Base-by-base conservation (phyloP, 495 filamentous ascomycete genomes). In the Echria macrotheca region DNA sequence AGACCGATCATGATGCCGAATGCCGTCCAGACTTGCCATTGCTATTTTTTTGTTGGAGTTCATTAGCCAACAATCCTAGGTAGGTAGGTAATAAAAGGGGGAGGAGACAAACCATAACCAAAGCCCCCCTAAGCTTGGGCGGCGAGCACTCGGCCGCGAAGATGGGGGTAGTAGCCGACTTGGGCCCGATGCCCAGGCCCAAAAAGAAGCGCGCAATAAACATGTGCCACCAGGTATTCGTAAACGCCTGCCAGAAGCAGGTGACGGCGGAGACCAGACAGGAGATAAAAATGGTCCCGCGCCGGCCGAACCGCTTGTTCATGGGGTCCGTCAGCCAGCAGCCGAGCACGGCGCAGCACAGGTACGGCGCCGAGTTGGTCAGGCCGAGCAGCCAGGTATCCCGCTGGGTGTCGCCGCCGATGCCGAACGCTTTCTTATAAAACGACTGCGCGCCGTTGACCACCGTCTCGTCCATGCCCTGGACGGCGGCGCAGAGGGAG, bases 11-110 rank as follows among this genome's bases (percentile, higher is more conserved):
- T 84, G 58, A 90, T 88, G 2, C 87, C 87, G 52, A 89, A 89
- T 2, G 87, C 87, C 1, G 85, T 90, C 83, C 83, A 90, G 79
- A 89, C 82, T 63, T 91, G 88, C 87, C 88, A 91, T 60, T 85
- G 80, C 26, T 47, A 35, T 26, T 17, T 19, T 29, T 25, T n/a
- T 36, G 18, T 14, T 11, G 29, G 31, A n/a, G n/a, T n/a, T n/a
- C n/a, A n/a, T n/a, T n/a, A n/a, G n/a, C n/a, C n/a, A n/a, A n/a
- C n/a, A n/a, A n/a, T n/a, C n/a, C n/a, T n/a, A n/a, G 9, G 18
- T 10, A 4, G 9, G 9, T 14, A n/a, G 23, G 39, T 3, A 24
- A 1, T 36, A 35, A 12, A 21, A 25, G 12, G 6, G 12, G 15
- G 3, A 14, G 25, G 32, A 21, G 9, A 35, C 54, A 45, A 25